phyloP scores from a whole-genome alignment of 2,329 filamentous ascomycete species.

The Sporothrix inflata region DNA sequence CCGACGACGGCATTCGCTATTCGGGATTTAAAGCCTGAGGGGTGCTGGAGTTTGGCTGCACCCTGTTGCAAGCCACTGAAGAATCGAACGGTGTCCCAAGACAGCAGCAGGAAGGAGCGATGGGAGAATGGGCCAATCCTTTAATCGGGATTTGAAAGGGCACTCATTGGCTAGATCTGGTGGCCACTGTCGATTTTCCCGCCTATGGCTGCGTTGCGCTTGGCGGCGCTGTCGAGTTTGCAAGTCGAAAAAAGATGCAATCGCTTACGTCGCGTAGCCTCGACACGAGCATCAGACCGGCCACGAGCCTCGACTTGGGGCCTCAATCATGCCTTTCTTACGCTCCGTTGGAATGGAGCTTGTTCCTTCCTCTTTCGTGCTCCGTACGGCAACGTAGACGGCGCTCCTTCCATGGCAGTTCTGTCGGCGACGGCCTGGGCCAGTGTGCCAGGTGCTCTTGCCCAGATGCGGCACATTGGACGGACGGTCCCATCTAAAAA shows the following conservation, averaged over 20 bases:
- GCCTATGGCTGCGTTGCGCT: constrained; percentile 1
- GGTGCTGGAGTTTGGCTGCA: background rate
- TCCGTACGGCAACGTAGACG: background rate
- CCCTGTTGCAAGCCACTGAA: constrained; percentile 7
- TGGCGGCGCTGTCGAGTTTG: constrained; percentile 14
- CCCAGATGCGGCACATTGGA: constrained; percentile 21
- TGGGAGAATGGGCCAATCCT: constrained; percentile 11
- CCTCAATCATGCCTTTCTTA: background rate
- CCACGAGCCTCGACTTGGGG: background rate
- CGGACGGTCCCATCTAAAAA: constrained; percentile 12
- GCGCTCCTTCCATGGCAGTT: background rate
- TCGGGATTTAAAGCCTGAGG: constrained; percentile 24
- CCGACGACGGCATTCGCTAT: constrained; percentile 27
- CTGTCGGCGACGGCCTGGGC: background rate
- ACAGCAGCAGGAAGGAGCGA: background rate
- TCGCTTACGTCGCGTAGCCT: constrained; percentile 8
- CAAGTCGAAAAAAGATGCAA: constrained; percentile 17
- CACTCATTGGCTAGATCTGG: constrained; percentile 6
- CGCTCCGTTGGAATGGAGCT: constrained; percentile 5
- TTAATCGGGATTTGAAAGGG: constrained; percentile 22
- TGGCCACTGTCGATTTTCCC: background rate
- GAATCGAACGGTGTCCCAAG: background rate
- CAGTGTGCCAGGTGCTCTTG: background rate
- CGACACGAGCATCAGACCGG: constrained; percentile 3
- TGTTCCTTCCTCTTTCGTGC: background rate